A percentile compares a stretch with the other conserved stretches of the same genome.
Conservation (phyloP, 108 stramenopile species). For the Fistulifera solaris region DNA sequence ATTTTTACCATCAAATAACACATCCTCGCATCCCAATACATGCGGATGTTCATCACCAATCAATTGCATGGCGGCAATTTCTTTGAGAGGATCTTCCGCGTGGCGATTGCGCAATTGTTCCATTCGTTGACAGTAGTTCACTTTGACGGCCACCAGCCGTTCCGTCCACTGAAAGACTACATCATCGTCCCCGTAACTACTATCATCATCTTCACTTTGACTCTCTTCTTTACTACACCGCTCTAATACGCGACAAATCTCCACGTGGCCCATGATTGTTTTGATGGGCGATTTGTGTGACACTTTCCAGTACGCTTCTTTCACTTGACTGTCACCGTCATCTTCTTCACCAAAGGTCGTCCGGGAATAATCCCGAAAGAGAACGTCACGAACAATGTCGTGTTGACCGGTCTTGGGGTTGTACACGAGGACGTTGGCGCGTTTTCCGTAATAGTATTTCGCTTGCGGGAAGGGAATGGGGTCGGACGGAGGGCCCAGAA, state of each 20-base stretch:
- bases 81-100: conserved; percentile 88
- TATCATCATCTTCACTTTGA: conserved; percentile 5
- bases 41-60: conserved; percentile 47
- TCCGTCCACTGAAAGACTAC: conserved; percentile 34
- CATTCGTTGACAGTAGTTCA: conserved; percentile 30
- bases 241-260: conserved; percentile 36
- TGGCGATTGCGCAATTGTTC: conserved; percentile 30
- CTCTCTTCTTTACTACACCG: conserved; percentile 13
- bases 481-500: conserved; percentile 21
- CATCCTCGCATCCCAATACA: conserved; percentile 29
- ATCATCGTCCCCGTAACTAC: conserved; percentile 25
- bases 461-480: conserved; percentile 34
- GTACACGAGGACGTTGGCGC: conserved; percentile 29
- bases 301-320: conserved; percentile 33
- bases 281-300: conserved; percentile 35
- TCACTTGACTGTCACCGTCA: conserved; percentile 15
- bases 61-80: conserved; percentile 87
- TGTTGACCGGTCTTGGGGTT: conserved; percentile 19
- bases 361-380: conserved; percentile 30
- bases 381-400: conserved; percentile 22
- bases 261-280: conserved; percentile 52
- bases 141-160: conserved; percentile 35
- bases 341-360: conserved; percentile 18
- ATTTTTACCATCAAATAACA: conserved; percentile 40
- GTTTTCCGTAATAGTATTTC: conserved; percentile 25